Evolutionary conservation across 2,329 filamentous ascomycete genomes (phyloP).

Genomic region (Orbilia oligospora): DNA sequence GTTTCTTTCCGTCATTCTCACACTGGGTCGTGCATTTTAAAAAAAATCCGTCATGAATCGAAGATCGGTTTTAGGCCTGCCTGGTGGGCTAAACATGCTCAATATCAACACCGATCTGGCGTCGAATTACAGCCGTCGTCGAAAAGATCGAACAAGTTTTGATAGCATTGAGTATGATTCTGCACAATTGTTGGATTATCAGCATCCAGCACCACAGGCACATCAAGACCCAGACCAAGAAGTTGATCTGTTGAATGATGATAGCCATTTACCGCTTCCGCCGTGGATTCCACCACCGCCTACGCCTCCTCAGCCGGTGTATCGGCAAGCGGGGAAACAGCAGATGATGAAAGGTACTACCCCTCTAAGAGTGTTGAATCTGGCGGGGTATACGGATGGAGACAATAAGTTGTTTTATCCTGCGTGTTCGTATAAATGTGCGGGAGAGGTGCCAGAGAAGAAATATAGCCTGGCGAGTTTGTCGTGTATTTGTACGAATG

Average conservation of each 20-base stretch:
- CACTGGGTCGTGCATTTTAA: not conserved
- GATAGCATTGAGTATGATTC: conserved; percentile 20
- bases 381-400: conserved; percentile 44
- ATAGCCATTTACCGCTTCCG: conserved; percentile 13
- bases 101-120: conserved; percentile 19
- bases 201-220: conserved; percentile 12
- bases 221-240: conserved; percentile 32
- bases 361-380: conserved; percentile 42
- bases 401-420: conserved; percentile 41
- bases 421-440: conserved; percentile 28
- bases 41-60: conserved; percentile 9
- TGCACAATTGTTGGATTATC: conserved; percentile 17
- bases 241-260: conserved; percentile 27
- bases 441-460: conserved; percentile 1
- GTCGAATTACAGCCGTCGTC: not conserved
- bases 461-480: not conserved
- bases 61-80: conserved; percentile 21
- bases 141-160: conserved; percentile 15
- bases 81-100: conserved; percentile 13
- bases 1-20: not conserved
- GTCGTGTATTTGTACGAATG: conserved; percentile 41
- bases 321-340: not conserved
- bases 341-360: conserved; percentile 25
- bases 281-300: conserved; percentile 9
- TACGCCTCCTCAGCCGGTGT: conserved; percentile 3